Percentiles rank a stretch among this genome's conserved stretches.
phyloP scores from a whole-genome alignment of 2,329 filamentous ascomycete genomes.

The Penicillium aurantiogriseum region DNA sequence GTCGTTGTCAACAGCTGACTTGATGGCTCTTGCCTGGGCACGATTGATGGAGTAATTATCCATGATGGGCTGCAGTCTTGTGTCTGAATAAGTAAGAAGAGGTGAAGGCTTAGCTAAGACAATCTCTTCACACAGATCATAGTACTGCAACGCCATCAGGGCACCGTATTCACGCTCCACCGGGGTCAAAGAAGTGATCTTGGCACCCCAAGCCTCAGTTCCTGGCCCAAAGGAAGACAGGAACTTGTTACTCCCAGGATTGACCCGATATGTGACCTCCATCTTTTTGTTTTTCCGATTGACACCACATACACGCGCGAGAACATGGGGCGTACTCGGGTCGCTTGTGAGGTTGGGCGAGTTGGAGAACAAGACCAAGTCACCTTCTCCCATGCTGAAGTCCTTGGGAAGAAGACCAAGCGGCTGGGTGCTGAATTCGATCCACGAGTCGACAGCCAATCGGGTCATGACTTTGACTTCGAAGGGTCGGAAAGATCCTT shows the following conservation, averaged over 20 bases:
- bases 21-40: conserved; percentile 86
- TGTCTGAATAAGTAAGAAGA: conserved; percentile 75
- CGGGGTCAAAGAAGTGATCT: conserved; percentile 89
- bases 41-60: conserved; percentile 79
- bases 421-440: conserved; percentile 86
- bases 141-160: conserved; percentile 86
- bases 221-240: conserved; percentile 67
- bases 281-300: conserved; percentile 76
- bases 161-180: conserved; percentile 95
- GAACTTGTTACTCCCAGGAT: conserved; percentile 59
- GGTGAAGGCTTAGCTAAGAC: conserved; percentile 85
- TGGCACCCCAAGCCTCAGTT: conserved; percentile 68
- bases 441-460: conserved; percentile 85
- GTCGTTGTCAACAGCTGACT: conserved; percentile 91
- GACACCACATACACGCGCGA: conserved; percentile 78
- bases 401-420: conserved; percentile 69
- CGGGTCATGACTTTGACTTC: conserved; percentile 85
- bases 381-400: conserved; percentile 72
- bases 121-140: conserved; percentile 92
- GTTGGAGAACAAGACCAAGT: conserved; percentile 83
- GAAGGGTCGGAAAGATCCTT: conserved; percentile 75
- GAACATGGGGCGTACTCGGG: conserved; percentile 69
- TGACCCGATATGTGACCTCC: conserved; percentile 83
- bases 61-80: conserved; percentile 67
- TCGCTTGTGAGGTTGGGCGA: conserved; percentile 67